Percentiles rank a stretch among this genome's conserved stretches.
These are phyloP conservation scores for Euphorbia peplus DNA, from an alignment of 345 rosid species.

Conservation along the genomic window DNA sequence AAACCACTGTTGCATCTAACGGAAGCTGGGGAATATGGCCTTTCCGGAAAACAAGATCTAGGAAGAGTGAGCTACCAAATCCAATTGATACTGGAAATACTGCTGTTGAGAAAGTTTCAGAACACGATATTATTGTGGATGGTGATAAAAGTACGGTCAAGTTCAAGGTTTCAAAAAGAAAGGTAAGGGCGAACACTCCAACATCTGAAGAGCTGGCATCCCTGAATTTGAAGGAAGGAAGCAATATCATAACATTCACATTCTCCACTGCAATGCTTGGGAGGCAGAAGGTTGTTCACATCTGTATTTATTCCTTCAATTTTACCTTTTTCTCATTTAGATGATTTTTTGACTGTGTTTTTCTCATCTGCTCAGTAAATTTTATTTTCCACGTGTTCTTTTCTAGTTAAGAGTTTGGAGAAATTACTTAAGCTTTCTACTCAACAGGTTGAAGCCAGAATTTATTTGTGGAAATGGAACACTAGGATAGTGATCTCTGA, in stretches of 20 bases:
- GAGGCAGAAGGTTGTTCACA: conserved; percentile 63
- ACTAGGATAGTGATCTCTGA: conserved; percentile 85
- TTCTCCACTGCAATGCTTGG: conserved; percentile 92
- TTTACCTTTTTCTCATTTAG: conserved; percentile 9
- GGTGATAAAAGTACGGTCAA: conserved; percentile 31
- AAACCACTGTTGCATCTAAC: conserved; percentile 31
- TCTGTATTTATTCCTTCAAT: conserved; percentile 7
- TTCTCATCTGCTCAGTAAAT: conserved; percentile 4
- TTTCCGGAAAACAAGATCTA: conserved; percentile 49
- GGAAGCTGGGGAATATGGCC: conserved; percentile 96
- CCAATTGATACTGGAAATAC: conserved; percentile 25
- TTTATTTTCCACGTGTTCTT: conserved; percentile 12
- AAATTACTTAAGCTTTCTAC: conserved; percentile 5
- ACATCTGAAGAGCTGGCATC: conserved; percentile 86
- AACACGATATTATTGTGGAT: conserved; percentile 21
- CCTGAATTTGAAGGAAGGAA: conserved; percentile 73
- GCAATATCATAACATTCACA: conserved; percentile 70
- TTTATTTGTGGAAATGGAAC: conserved; percentile 96
- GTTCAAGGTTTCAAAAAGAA: conserved; percentile 46
- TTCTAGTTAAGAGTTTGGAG: neutral
- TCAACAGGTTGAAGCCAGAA: conserved; percentile 84
- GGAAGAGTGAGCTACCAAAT: conserved; percentile 28
- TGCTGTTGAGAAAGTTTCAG: conserved; percentile 34
- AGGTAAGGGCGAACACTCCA: conserved; percentile 54
- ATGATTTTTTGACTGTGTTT: conserved; percentile 6